These are phyloP conservation scores for Chernovozyma aurita DNA, from an alignment of 1,139 yeast genomes.

Conservation along the genomic window DNA sequence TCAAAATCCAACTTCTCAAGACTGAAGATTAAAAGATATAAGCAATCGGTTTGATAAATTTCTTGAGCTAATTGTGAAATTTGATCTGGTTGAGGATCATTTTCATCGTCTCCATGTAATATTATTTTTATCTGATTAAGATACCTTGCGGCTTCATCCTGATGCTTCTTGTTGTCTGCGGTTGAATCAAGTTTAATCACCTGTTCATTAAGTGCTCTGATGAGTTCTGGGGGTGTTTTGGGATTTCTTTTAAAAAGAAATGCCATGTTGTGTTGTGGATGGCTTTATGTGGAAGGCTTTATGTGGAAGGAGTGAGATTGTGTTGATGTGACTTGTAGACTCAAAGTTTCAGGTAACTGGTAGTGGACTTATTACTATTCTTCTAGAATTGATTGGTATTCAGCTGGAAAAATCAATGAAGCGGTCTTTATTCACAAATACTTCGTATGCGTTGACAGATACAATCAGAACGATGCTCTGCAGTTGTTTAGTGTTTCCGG, in stretches of 20 bases:
- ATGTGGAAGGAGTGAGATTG: background rate
- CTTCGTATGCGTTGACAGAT: too few species aligned
- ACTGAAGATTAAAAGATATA: slow-evolving; percentile 55
- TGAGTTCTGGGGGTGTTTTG: slow-evolving; percentile 84
- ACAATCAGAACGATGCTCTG: too few species aligned
- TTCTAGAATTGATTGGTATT: too few species aligned
- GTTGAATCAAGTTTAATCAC: slow-evolving; percentile 57
- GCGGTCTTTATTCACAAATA: too few species aligned
- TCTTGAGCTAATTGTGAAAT: slow-evolving; percentile 72
- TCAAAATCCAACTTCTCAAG: slow-evolving; percentile 76
- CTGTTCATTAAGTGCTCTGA: slow-evolving; percentile 71
- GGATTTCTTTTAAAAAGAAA: slow-evolving; percentile 88
- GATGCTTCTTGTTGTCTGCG: slow-evolving; percentile 56
- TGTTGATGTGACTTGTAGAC: background rate
- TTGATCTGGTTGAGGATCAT: slow-evolving; percentile 71
- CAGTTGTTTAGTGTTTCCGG: too few species aligned
- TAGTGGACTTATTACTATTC: background rate
- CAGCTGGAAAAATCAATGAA: too few species aligned
- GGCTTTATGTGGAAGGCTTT: slow-evolving; percentile 1
- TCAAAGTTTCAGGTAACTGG: background rate
- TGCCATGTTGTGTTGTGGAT: slow-evolving; percentile 70
- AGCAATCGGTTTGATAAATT: slow-evolving; percentile 65
- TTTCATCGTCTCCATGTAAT: slow-evolving; percentile 70
- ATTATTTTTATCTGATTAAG: slow-evolving; percentile 64
- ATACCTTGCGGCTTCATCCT: slow-evolving; percentile 73